Evolutionary conservation across 768 basidiomycete species (phyloP).

Genomic region (Amanita jacksonii): DNA sequence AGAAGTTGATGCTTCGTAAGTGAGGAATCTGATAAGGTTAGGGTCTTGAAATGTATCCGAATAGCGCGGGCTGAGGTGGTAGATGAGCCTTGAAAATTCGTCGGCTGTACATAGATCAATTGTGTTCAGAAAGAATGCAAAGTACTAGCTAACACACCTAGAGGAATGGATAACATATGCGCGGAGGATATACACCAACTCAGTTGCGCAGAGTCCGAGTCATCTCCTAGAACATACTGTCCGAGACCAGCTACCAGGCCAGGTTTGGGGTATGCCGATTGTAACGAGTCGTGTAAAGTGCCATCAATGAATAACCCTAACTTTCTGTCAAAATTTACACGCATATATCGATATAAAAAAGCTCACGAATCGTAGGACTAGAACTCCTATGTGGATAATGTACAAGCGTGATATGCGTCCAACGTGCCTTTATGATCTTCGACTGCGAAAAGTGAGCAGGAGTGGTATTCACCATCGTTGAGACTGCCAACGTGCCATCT

Average conservation of each 20-base stretch:
- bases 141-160: conserved; percentile 30
- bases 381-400: conserved; percentile 49
- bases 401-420: conserved; percentile 66
- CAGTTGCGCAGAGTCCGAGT: conserved; percentile 29
- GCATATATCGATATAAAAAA: background rate
- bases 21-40: conserved; percentile 61
- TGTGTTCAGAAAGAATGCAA: background rate
- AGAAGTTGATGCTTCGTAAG: conserved; percentile 78
- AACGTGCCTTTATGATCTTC: conserved; percentile 43
- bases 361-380: conserved; percentile 53
- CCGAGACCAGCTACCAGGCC: conserved; percentile 27
- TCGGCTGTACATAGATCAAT: conserved; percentile 35
- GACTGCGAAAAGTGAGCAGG: conserved; percentile 35
- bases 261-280: conserved; percentile 53
- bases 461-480: conserved; percentile 28
- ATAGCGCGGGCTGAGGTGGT: conserved; percentile 78
- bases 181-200: conserved; percentile 66
- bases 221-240: conserved; percentile 50
- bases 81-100: conserved; percentile 63
- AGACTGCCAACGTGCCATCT: conserved; percentile 49
- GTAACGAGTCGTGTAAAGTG: conserved; percentile 48
- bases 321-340: conserved; percentile 1
- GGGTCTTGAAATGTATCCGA: conserved; percentile 67
- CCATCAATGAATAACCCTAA: conserved; percentile 76
- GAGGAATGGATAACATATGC: conserved; percentile 46